Percentiles rank a stretch among this genome's conserved stretches.
phyloP scores from a whole-genome alignment of 2,329 filamentous ascomycete genomes.

The Aspergillus hiratsukae region DNA sequence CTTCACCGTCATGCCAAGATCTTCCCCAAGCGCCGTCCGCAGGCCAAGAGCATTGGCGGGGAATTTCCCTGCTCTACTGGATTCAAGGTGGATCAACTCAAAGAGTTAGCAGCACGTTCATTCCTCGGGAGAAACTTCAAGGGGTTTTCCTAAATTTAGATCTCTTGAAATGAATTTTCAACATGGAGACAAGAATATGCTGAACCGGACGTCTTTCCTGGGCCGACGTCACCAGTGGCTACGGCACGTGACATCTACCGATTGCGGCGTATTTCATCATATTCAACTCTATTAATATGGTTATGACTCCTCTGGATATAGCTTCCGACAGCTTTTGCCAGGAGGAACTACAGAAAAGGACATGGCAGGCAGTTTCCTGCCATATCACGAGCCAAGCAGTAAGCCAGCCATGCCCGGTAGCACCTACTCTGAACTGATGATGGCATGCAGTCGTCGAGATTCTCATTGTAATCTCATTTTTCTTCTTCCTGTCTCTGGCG shows the following conservation, averaged over 20 bases:
- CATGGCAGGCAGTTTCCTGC: slow-evolving; percentile 28
- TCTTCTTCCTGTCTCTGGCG: slow-evolving; percentile 41
- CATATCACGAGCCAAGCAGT: slow-evolving; percentile 40
- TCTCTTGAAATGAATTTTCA: background rate
- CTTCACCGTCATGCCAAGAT: background rate
- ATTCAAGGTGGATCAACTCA: no score
- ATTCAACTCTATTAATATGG: background rate
- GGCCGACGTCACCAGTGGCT: background rate
- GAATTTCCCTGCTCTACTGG: no score
- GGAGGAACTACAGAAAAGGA: background rate
- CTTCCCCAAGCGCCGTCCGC: background rate
- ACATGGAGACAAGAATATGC: background rate
- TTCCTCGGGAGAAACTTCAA: background rate
- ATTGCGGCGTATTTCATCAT: background rate
- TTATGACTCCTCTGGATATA: background rate
- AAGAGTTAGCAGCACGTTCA: background rate
- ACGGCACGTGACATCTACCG: background rate
- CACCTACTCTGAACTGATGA: slow-evolving; percentile 5
- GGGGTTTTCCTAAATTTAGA: background rate
- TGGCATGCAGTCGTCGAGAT: slow-evolving; percentile 34
- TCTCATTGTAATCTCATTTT: slow-evolving; percentile 43
- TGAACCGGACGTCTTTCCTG: background rate
- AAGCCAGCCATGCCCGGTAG: slow-evolving; percentile 8
- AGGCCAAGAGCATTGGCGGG: background rate
- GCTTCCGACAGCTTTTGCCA: background rate